Percentiles rank a stretch among this genome's conserved stretches.
Evolutionary conservation across 768 basidiomycete species (phyloP).

Genomic region (Tephrocybe sp.): DNA sequence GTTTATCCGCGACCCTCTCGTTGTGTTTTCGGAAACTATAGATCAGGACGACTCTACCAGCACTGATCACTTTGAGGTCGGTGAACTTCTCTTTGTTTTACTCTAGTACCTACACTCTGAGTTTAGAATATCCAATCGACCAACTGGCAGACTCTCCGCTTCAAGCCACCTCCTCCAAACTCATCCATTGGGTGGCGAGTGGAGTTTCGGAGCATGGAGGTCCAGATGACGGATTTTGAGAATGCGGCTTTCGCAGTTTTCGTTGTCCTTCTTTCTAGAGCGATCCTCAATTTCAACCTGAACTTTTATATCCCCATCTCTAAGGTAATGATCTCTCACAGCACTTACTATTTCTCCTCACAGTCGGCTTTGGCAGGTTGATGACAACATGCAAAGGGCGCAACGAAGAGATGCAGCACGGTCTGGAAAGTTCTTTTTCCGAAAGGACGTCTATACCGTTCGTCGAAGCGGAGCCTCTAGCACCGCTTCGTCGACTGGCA

Average conservation of each 20-base stretch:
- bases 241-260: conserved; percentile 97
- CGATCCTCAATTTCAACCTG: conserved; percentile 85
- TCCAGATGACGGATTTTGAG: conserved; percentile 98
- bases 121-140: conserved; percentile 95
- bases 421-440: conserved; percentile 83
- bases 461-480: conserved; percentile 43
- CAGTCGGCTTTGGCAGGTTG: conserved; percentile 58
- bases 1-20: conserved; percentile 96
- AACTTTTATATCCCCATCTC: conserved; percentile 98
- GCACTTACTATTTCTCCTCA: neutral
- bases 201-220: conserved; percentile 98
- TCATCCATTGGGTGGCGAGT: conserved; percentile 97
- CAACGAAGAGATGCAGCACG: conserved; percentile 78
- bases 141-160: conserved; percentile 98
- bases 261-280: conserved; percentile 89
- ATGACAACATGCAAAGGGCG: conserved; percentile 93
- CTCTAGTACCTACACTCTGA: neutral
- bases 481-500: conserved; percentile 44
- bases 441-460: conserved; percentile 75
- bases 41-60: conserved; percentile 86
- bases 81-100: conserved; percentile 5
- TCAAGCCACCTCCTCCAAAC: conserved; percentile 95
- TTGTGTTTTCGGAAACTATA: conserved; percentile 91
- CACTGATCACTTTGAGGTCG: conserved; percentile 94
- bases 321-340: conserved; percentile 52